phyloP scores from a whole-genome alignment of 495 filamentous ascomycete species.

The Penicillium paxilli region DNA sequence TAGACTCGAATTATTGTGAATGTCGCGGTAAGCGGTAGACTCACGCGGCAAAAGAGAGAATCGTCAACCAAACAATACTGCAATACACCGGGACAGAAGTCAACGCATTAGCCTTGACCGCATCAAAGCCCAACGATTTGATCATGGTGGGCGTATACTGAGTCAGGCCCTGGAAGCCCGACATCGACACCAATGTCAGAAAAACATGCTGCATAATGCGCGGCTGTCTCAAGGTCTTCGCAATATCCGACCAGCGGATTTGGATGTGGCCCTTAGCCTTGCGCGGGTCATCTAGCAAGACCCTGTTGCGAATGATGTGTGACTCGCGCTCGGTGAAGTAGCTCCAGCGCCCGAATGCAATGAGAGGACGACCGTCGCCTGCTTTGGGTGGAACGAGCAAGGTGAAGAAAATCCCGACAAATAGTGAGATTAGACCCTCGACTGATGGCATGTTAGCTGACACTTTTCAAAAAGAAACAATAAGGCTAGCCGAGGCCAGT shows the following conservation, averaged over 20 bases:
- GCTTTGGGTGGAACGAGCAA: conserved; percentile 45
- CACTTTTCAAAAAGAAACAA: neutral
- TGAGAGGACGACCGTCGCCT: conserved; percentile 42
- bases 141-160: conserved; percentile 42
- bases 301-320: conserved; percentile 41
- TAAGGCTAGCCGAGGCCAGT: too few species aligned
- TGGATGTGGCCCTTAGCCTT: conserved; percentile 40
- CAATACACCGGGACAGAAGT: conserved; percentile 51
- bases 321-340: conserved; percentile 46
- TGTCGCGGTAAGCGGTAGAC: too few species aligned
- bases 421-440: conserved; percentile 55
- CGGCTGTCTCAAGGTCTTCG: conserved; percentile 38
- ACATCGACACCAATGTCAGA: conserved; percentile 49
- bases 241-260: conserved; percentile 42
- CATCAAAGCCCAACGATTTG: conserved; percentile 44
- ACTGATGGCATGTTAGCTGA: conserved; percentile 26
- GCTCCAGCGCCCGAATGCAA: conserved; percentile 39
- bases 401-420: conserved; percentile 50
- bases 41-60: conserved; percentile 40
- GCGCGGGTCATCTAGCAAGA: conserved; percentile 45
- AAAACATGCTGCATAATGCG: conserved; percentile 40
- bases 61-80: conserved; percentile 40
- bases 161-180: conserved; percentile 41
- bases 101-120: conserved; percentile 50
- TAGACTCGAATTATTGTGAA: too few species aligned